phyloP scores from a whole-genome alignment of 768 basidiomycete genomes.

The Arthromyces matolae region DNA sequence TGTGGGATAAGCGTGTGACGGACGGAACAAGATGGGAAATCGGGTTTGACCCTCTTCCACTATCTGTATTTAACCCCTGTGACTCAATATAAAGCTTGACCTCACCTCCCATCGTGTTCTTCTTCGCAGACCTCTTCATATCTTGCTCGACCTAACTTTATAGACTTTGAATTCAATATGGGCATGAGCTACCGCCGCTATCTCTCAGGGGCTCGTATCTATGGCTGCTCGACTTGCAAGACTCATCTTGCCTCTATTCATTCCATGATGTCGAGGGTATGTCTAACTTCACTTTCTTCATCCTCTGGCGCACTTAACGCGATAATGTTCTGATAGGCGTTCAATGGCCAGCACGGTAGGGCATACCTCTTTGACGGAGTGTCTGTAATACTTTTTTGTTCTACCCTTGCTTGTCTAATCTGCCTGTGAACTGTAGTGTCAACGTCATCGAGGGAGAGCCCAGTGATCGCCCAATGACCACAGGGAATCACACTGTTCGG shows the following conservation, averaged over 20 bases:
- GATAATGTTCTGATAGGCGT: constrained; percentile 60
- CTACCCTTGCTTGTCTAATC: constrained; percentile 5
- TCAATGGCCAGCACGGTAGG: constrained; percentile 94
- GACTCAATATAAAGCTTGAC: constrained; percentile 10
- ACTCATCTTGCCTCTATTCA: constrained; percentile 91
- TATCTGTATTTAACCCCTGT: constrained; percentile 19
- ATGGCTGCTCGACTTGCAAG: constrained; percentile 82
- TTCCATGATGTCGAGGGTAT: constrained; percentile 84
- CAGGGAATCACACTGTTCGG: constrained; percentile 92
- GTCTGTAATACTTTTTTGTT: constrained; percentile 45
- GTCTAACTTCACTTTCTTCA: constrained; percentile 22
- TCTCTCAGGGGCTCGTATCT: constrained; percentile 80
- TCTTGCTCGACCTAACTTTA: not conserved
- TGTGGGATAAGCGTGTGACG: constrained; percentile 15
- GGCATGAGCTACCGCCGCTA: constrained; percentile 89
- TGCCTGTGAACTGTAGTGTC: constrained; percentile 49
- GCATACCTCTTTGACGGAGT: constrained; percentile 94
- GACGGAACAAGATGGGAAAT: constrained; percentile 17
- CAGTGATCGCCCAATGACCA: constrained; percentile 93
- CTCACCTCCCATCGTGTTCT: constrained; percentile 1
- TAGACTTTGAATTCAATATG: constrained; percentile 41
- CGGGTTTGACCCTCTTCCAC: constrained; percentile 10
- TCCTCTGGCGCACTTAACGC: constrained; percentile 12
- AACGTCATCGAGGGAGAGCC: constrained; percentile 90
- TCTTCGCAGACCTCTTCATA: not conserved